phyloP scores from a whole-genome alignment of 2,329 filamentous ascomycete species.

The Phialemoniopsis sp. region DNA sequence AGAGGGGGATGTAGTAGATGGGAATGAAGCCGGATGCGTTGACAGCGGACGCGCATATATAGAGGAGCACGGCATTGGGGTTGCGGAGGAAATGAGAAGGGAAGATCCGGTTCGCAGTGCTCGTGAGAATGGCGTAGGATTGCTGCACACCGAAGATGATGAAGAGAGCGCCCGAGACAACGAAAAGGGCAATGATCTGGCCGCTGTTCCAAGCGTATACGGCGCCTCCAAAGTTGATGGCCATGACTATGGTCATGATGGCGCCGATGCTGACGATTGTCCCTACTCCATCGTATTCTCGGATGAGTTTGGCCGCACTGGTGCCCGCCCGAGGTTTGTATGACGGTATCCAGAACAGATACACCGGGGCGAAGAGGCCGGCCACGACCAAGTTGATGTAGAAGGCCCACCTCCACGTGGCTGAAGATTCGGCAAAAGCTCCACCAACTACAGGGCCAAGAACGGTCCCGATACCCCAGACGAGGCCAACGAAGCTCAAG shows the following conservation, averaged over 20 bases:
- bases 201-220: conserved; percentile 38
- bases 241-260: conserved; percentile 38
- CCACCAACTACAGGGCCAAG: conserved; percentile 44
- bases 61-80: conserved; percentile 33
- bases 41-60: conserved; percentile 23
- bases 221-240: conserved; percentile 44
- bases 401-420: conserved; percentile 42
- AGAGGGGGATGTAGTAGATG: conserved; percentile 48
- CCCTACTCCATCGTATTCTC: conserved; percentile 38
- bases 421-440: conserved; percentile 33
- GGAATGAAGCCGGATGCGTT: conserved; percentile 18
- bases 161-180: conserved; percentile 23
- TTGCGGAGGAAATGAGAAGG: conserved; percentile 39
- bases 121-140: conserved; percentile 32
- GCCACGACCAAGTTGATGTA: conserved; percentile 54
- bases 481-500: conserved; percentile 18
- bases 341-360: conserved; percentile 21
- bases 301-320: conserved; percentile 14
- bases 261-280: conserved; percentile 32
- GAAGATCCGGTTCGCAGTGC: conserved; percentile 30
- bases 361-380: conserved; percentile 21
- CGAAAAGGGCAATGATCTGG: conserved; percentile 10
- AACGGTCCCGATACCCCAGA: conserved; percentile 39
- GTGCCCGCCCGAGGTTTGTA: conserved; percentile 10
- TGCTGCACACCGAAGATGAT: conserved; percentile 43